Evolutionary conservation across 805 yeast species (phyloP).

Genomic region (Candida orba): DNA sequence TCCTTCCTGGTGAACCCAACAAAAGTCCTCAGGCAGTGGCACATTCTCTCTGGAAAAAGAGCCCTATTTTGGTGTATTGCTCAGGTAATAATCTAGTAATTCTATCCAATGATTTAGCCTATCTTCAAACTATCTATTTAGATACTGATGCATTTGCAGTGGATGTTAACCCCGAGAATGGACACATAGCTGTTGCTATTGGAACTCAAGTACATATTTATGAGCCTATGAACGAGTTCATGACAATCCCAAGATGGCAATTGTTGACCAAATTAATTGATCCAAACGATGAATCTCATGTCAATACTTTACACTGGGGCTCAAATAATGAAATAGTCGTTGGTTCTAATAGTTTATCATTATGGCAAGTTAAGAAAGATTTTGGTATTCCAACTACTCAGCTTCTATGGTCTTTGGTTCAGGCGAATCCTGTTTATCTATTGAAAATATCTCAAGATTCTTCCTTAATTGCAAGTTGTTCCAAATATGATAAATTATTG

Average conservation of each 20-base stretch:
- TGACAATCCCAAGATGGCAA: constrained; percentile 40
- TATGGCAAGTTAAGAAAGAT: constrained; percentile 44
- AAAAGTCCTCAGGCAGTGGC: constrained; percentile 44
- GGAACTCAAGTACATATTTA: constrained; percentile 39
- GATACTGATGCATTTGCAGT: constrained; percentile 60
- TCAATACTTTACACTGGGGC: constrained; percentile 51
- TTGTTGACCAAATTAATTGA: constrained; percentile 24
- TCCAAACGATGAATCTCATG: constrained; percentile 25
- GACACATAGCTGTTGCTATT: constrained; percentile 51
- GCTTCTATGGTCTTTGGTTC: constrained; percentile 34
- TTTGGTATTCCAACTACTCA: constrained; percentile 33
- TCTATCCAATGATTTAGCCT: constrained; percentile 40
- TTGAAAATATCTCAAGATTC: constrained; percentile 63
- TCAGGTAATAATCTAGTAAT: constrained; percentile 85
- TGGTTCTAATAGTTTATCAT: constrained; percentile 49
- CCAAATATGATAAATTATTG: constrained; percentile 55
- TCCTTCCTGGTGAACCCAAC: constrained; percentile 85
- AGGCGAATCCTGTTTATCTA: constrained; percentile 54
- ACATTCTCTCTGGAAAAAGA: constrained; percentile 56
- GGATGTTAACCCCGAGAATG: constrained; percentile 54
- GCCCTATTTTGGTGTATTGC: constrained; percentile 48
- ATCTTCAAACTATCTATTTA: constrained; percentile 73
- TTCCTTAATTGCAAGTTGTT: constrained; percentile 55
- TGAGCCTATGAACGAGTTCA: constrained; percentile 47
- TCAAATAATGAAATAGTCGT: constrained; percentile 45